Base-by-base conservation (phyloP, 306 rosid genomes). In the Spatholobus suberectus region DNA sequence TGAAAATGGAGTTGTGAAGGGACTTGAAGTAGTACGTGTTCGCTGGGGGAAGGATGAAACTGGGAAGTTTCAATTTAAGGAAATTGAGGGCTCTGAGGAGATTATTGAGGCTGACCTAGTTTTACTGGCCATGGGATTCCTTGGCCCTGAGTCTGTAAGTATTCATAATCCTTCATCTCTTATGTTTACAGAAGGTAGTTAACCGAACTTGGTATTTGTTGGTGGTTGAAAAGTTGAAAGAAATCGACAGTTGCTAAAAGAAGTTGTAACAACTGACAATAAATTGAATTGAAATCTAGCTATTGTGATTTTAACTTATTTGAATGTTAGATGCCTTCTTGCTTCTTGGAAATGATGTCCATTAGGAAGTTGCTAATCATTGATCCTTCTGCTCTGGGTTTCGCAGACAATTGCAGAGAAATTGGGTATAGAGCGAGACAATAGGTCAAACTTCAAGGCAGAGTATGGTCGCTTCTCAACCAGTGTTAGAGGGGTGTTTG, bases 91-190 rank as follows among this genome's bases (percentile, higher is more conserved):
- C 52, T 84, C 89, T 6, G 98, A 93, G 92, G 96, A 94, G 89
- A 87, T 92, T 47, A 88, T 96, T 17, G 97, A 91, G 86, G 96
- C 95, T 10, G 98, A 96, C 83, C 85, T 96, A 1, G 91, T 88
- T 49, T 87, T 96, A 9, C 88, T 96, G 12, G 99, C 99, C 75
- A 93, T 96, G 99, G 99, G 99, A 32, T 96, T 96, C 89, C 99
- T 96, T 43, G 99, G 99, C 75, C 99, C 99, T 1, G 98, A 96
- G 78, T 75, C 94, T 79, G 99, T 94, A 62, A 94, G 98, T 89
- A 58, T 59, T 81, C 59, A 44, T 54, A 26, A 79, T 38, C 21
- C 54, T 78, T 44, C 7, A 35, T 78, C 52, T 35, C 29, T 34
- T 51, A 51, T n/a, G 73, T 10, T 17, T 37, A 12, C 51, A 44